Evolutionary conservation across 2,329 filamentous ascomycete genomes (phyloP).

Genomic region (Trichophyton verrucosum): DNA sequence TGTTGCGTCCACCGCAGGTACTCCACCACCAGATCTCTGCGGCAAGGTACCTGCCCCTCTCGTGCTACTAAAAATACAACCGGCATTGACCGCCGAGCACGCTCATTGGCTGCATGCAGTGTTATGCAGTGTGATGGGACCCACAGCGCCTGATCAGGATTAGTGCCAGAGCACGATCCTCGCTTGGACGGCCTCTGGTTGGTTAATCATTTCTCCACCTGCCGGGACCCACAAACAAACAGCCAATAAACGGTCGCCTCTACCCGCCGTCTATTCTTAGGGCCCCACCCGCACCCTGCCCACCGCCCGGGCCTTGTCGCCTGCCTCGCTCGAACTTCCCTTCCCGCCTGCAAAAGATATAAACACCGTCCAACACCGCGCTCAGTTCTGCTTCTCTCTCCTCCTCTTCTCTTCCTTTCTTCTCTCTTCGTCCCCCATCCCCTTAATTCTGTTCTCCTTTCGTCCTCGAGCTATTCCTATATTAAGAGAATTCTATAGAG

Average conservation of each 20-base stretch:
- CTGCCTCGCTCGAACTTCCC: constrained; percentile 14
- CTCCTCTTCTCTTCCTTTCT: neutral
- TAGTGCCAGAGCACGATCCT: neutral
- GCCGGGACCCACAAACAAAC: neutral
- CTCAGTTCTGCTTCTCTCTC: constrained; percentile 2
- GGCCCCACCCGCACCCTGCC: neutral
- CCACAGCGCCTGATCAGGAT: neutral
- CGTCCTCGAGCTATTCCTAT: constrained; percentile 21
- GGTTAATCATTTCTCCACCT: neutral
- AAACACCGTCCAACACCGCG: constrained; percentile 4
- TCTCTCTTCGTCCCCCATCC: neutral
- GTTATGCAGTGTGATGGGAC: constrained; percentile 2
- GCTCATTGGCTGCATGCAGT: neutral
- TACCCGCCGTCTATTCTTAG: neutral
- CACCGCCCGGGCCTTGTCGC: constrained; percentile 4
- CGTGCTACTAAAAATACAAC: constrained; percentile 2
- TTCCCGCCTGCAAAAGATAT: constrained; percentile 1
- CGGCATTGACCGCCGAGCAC: neutral
- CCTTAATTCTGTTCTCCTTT: constrained; percentile 12
- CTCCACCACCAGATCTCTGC: neutral
- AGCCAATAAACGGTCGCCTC: neutral
- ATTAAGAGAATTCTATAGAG: constrained; percentile 14
- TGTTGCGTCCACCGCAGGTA: neutral
- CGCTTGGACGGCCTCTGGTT: neutral
- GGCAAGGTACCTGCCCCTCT: neutral